These are phyloP conservation scores for Melanomma pulvis-pyrius DNA, from an alignment of 495 filamentous ascomycete genomes.

Conservation along the genomic window DNA sequence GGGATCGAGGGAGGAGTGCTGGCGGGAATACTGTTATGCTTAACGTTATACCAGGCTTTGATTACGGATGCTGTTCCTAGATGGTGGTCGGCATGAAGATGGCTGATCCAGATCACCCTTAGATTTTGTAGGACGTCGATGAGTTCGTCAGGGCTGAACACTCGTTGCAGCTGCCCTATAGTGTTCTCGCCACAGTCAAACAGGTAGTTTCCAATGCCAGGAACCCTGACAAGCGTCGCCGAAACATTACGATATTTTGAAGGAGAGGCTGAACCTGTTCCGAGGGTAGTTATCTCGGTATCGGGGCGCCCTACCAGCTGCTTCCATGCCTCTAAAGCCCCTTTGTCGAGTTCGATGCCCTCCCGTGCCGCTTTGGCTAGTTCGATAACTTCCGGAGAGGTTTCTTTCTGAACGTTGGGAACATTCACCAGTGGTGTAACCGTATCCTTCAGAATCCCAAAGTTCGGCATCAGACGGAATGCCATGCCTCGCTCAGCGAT, in stretches of 20 bases:
- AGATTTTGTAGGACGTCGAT: slow-evolving; percentile 74
- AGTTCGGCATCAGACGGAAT: slow-evolving; percentile 67
- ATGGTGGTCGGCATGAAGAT: slow-evolving; percentile 96
- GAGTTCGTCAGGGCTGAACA: slow-evolving; percentile 64
- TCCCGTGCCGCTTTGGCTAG: slow-evolving; percentile 55
- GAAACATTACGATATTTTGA: slow-evolving; percentile 96
- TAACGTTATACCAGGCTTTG: slow-evolving; percentile 69
- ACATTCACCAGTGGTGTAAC: slow-evolving; percentile 60
- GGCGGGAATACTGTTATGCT: slow-evolving; percentile 37
- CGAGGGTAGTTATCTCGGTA: slow-evolving; percentile 80
- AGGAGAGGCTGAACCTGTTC: slow-evolving; percentile 85
- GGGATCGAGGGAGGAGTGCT: neutral
- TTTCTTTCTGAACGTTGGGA: slow-evolving; percentile 42
- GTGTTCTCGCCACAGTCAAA: slow-evolving; percentile 94
- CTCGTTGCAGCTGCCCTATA: slow-evolving; percentile 81
- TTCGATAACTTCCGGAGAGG: slow-evolving; percentile 50
- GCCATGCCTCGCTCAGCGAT: slow-evolving; percentile 54
- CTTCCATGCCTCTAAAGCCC: slow-evolving; percentile 46
- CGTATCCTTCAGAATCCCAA: slow-evolving; percentile 54
- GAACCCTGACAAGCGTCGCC: slow-evolving; percentile 78
- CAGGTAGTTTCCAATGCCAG: slow-evolving; percentile 80
- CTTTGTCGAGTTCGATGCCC: slow-evolving; percentile 44
- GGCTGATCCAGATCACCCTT: slow-evolving; percentile 88
- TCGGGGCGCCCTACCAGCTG: slow-evolving; percentile 65
- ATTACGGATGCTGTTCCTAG: slow-evolving; percentile 79